Percentiles rank a stretch among this genome's conserved stretches.
Evolutionary conservation across 2,329 filamentous ascomycete species (phyloP).

Genomic region (Zelopaecilomyces penicillatus): DNA sequence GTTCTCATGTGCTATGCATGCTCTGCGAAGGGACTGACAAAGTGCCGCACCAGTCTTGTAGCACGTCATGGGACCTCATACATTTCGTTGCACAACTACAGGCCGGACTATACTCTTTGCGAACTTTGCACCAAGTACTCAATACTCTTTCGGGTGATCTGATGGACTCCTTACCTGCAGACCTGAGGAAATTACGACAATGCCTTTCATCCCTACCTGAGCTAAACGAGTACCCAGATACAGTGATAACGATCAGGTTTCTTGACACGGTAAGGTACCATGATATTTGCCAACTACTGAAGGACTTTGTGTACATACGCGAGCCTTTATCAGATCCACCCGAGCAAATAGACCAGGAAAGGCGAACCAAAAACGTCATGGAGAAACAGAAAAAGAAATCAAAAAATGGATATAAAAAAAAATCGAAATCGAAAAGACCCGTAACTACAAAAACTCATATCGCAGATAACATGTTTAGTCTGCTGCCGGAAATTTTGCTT

Average conservation of each 20-base stretch:
- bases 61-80: constrained; percentile 45
- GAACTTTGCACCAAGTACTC: constrained; percentile 35
- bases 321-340: background rate
- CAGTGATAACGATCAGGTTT: constrained; percentile 12
- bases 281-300: constrained; percentile 8
- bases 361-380: background rate
- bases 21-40: constrained; percentile 11
- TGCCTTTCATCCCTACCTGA: constrained; percentile 18
- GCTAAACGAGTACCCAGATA: constrained; percentile 17
- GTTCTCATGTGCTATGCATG: constrained; percentile 15
- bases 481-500: no score
- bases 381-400: constrained; percentile 1
- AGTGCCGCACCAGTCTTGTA: background rate
- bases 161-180: background rate
- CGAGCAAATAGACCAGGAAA: background rate
- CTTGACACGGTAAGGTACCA: constrained; percentile 10
- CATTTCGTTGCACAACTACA: constrained; percentile 56
- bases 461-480: constrained; percentile 9
- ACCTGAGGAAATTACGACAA: constrained; percentile 10
- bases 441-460: background rate
- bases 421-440: background rate
- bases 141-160: constrained; percentile 7
- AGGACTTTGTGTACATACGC: constrained; percentile 13
- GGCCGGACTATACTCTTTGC: constrained; percentile 52
- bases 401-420: background rate